phyloP scores from a whole-genome alignment of 352 stramenopile genomes.

The Phytophthora nicotianae region DNA sequence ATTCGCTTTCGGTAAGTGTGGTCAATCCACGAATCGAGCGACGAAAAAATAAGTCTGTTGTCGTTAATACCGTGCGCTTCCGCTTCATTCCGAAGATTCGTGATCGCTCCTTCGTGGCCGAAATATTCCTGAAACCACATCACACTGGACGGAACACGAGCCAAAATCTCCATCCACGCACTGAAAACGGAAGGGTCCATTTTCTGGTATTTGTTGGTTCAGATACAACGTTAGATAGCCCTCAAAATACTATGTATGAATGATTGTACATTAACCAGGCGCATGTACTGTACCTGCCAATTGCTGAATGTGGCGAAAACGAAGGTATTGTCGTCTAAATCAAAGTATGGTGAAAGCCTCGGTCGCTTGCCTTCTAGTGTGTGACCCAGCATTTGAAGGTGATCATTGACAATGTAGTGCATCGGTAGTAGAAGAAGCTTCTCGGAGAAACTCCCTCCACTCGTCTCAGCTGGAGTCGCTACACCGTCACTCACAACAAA shows the following conservation, averaged over 20 bases:
- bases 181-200: constrained; percentile 77
- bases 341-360: constrained; percentile 14
- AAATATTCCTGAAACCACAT: constrained; percentile 80
- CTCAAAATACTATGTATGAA: too few relatives aligned
- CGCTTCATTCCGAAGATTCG: constrained; percentile 58
- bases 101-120: constrained; percentile 49
- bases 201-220: constrained; percentile 48
- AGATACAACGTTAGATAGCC: constrained; percentile 6
- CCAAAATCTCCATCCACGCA: constrained; percentile 82
- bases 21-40: constrained; percentile 73
- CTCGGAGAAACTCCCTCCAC: constrained; percentile 58
- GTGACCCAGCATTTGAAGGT: constrained; percentile 78
- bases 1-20: constrained; percentile 76
- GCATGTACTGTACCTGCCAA: constrained; percentile 74
- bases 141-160: constrained; percentile 64
- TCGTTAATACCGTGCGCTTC: constrained; percentile 57
- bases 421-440: constrained; percentile 73
- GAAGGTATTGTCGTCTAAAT: constrained; percentile 32
- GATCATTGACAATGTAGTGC: constrained; percentile 87
- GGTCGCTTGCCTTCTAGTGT: constrained; percentile 42
- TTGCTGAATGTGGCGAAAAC: constrained; percentile 89
- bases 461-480: constrained; percentile 50
- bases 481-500: constrained; percentile 71
- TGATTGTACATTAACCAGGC: too few relatives aligned
- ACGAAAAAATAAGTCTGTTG: constrained; percentile 60